phyloP scores from a whole-genome alignment of 805 yeast genomes.

The Ascoidea asiatica region DNA sequence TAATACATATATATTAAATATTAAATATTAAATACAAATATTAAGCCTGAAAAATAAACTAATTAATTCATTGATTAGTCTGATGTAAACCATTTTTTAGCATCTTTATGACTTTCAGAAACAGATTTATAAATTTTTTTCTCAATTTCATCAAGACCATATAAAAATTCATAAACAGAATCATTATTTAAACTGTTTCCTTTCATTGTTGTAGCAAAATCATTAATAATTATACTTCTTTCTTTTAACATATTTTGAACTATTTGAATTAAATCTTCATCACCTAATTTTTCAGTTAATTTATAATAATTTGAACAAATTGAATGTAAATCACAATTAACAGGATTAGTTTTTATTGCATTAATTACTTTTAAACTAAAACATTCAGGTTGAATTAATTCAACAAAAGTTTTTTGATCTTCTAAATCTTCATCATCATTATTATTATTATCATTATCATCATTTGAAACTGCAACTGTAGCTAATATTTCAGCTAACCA shows the following conservation, averaged over 20 bases:
- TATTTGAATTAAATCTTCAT: constrained; percentile 43
- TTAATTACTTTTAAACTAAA: constrained; percentile 54
- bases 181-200: constrained; percentile 20
- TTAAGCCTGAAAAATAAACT: no score
- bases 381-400: constrained; percentile 58
- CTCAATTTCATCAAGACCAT: constrained; percentile 68
- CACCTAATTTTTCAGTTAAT: constrained; percentile 72
- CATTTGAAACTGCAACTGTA: constrained; percentile 21
- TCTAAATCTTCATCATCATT: constrained; percentile 17
- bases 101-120: constrained; percentile 33
- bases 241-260: constrained; percentile 20
- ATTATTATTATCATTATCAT: constrained; percentile 19
- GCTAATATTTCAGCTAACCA: constrained; percentile 85
- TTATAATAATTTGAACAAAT: constrained; percentile 55
- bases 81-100: constrained; percentile 28
- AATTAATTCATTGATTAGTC: no score
- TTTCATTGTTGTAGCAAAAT: constrained; percentile 13
- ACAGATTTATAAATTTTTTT: constrained; percentile 40
- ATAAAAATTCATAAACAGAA: constrained; percentile 39
- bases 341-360: constrained; percentile 67
- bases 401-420: constrained; percentile 37
- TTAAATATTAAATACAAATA: no score
- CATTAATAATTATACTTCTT: constrained; percentile 6
- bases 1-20: no score
- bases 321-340: constrained; percentile 50